These are phyloP conservation scores for Cercospora sojina DNA, from an alignment of 2,329 filamentous ascomycete genomes.

Conservation along the genomic window DNA sequence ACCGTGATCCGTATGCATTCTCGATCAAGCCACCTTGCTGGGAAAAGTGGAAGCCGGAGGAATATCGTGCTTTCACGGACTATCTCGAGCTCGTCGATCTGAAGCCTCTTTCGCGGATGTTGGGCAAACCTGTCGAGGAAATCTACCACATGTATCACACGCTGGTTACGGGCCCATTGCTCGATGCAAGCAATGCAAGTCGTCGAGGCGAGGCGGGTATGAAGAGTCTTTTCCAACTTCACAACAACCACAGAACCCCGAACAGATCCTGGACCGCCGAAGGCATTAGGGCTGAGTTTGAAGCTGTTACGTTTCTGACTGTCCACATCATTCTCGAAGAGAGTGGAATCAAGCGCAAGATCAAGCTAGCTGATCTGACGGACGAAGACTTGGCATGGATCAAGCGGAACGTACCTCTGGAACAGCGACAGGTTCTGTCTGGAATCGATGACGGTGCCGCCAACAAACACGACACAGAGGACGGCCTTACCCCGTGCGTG, in stretches of 20 bases:
- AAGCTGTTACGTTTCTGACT: not conserved
- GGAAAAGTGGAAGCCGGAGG: slow-evolving; percentile 21
- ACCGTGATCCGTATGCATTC: slow-evolving; percentile 24
- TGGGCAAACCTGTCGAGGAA: slow-evolving; percentile 27
- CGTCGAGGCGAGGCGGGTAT: slow-evolving; percentile 24
- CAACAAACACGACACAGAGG: slow-evolving; percentile 1
- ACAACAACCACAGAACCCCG: slow-evolving; percentile 11
- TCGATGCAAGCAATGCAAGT: slow-evolving; percentile 20
- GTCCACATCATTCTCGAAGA: slow-evolving; percentile 14
- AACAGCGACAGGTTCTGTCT: slow-evolving; percentile 9
- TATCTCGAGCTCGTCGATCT: slow-evolving; percentile 23
- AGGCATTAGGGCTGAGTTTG: slow-evolving; percentile 10
- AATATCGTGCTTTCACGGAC: slow-evolving; percentile 22
- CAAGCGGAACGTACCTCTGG: slow-evolving; percentile 3
- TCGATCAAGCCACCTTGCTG: slow-evolving; percentile 28
- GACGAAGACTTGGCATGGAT: slow-evolving; percentile 5
- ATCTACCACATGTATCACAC: slow-evolving; percentile 22
- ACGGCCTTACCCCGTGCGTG: not conserved
- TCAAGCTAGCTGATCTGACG: slow-evolving; percentile 7
- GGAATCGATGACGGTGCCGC: not conserved
- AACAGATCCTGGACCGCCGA: slow-evolving; percentile 10
- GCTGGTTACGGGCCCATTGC: slow-evolving; percentile 23
- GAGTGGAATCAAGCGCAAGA: slow-evolving; percentile 3
- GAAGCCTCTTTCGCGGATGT: slow-evolving; percentile 16
- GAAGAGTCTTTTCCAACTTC: slow-evolving; percentile 11